Conservation (phyloP, 2,329 filamentous ascomycete species). For the Ophiostoma australiae region DNA sequence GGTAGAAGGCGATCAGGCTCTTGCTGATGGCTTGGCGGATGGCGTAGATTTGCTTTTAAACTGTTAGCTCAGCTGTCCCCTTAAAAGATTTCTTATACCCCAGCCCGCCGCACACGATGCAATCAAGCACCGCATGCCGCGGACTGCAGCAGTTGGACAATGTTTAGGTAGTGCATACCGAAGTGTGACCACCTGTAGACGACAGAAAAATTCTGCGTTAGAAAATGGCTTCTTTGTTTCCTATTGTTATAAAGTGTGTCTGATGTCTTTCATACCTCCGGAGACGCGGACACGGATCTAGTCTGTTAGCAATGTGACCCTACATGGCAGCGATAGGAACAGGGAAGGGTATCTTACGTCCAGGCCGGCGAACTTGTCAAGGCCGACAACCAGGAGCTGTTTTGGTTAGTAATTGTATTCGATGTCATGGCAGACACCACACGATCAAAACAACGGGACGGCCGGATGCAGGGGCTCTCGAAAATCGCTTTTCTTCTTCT, state of each 20-base stretch:
- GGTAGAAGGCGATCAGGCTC: slow-evolving; percentile 53
- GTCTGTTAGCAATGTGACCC: slow-evolving; percentile 17
- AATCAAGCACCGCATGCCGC: background rate
- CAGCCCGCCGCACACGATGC: background rate
- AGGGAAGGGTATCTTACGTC: slow-evolving; percentile 45
- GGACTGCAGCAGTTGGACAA: slow-evolving; percentile 17
- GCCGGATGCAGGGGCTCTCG: background rate
- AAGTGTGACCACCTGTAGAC: slow-evolving; percentile 29
- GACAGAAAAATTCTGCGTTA: slow-evolving; percentile 37
- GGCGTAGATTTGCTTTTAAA: slow-evolving; percentile 53
- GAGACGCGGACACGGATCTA: slow-evolving; percentile 89
- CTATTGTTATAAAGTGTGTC: background rate
- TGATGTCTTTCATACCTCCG: slow-evolving; percentile 63
- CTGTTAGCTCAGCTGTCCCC: slow-evolving; percentile 21
- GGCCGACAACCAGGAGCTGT: slow-evolving; percentile 78
- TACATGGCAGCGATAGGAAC: no score
- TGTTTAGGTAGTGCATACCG: slow-evolving; percentile 23
- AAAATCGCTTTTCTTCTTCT: background rate
- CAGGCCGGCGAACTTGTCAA: slow-evolving; percentile 70
- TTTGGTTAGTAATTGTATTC: background rate
- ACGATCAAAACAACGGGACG: background rate
- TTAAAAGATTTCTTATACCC: slow-evolving; percentile 16
- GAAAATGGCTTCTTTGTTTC: slow-evolving; percentile 2
- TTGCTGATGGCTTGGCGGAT: slow-evolving; percentile 99
- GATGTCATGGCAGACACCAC: background rate